Conservation (phyloP, 2,329 filamentous ascomycete genomes). For the Colletotrichum lindemuthianum region DNA sequence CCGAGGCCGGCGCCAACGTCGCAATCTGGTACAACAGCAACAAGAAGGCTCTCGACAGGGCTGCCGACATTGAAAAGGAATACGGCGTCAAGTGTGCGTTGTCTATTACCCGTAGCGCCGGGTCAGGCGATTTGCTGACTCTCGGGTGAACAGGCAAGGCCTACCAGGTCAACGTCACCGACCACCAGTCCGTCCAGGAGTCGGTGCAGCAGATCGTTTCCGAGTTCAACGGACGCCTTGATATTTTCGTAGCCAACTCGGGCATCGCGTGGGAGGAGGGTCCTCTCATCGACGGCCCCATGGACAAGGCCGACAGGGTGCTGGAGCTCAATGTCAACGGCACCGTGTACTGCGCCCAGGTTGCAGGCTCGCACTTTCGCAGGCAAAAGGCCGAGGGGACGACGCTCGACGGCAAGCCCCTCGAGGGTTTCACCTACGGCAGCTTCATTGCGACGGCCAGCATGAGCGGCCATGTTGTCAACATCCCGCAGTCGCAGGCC, state of each 20-base stretch:
- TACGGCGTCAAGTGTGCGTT: slow-evolving; percentile 74
- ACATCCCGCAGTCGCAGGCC: slow-evolving; percentile 79
- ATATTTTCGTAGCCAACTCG: slow-evolving; percentile 83
- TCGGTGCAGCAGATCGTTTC: slow-evolving; percentile 63
- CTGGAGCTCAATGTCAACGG: slow-evolving; percentile 79
- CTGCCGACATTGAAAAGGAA: slow-evolving; percentile 70
- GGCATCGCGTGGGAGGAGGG: slow-evolving; percentile 80
- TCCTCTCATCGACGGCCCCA: slow-evolving; percentile 70
- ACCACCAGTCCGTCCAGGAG: slow-evolving; percentile 60
- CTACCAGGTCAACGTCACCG: slow-evolving; percentile 70
- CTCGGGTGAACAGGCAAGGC: slow-evolving; percentile 58
- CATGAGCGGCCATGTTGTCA: slow-evolving; percentile 82
- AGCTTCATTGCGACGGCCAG: slow-evolving; percentile 83
- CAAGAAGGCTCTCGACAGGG: slow-evolving; percentile 69
- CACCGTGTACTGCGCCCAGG: slow-evolving; percentile 80
- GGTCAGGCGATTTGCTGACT: slow-evolving; percentile 13
- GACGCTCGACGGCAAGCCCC: slow-evolving; percentile 67
- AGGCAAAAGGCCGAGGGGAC: slow-evolving; percentile 76
- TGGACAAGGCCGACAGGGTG: slow-evolving; percentile 74
- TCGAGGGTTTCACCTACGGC: slow-evolving; percentile 70
- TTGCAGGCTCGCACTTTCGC: slow-evolving; percentile 75
- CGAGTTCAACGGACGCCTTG: slow-evolving; percentile 79
- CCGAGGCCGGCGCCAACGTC: slow-evolving; percentile 77
- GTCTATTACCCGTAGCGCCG: not conserved
- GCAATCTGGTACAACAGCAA: slow-evolving; percentile 80